Evolutionary conservation across 1,139 yeast genomes (phyloP).

Genomic region (Yamadazyma atmosphaerica): DNA sequence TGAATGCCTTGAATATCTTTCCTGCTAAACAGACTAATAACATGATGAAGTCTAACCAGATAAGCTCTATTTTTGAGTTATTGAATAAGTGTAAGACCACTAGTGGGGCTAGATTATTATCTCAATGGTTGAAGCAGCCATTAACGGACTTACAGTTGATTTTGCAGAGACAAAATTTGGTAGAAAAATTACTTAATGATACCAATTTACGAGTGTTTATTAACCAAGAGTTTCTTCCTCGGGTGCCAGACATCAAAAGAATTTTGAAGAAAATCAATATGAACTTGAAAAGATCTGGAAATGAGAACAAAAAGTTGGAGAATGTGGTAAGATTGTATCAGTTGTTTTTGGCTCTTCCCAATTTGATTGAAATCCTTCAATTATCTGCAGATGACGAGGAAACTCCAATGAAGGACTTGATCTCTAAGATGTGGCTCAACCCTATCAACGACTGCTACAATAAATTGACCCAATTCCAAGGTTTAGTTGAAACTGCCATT

Average conservation of each 20-base stretch:
- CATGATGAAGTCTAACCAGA: constrained; percentile 37
- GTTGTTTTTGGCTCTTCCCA: constrained; percentile 70
- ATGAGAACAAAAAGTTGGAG: constrained; percentile 59
- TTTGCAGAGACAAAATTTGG: constrained; percentile 67
- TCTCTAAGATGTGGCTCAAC: constrained; percentile 54
- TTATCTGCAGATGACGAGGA: constrained; percentile 36
- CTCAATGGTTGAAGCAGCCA: constrained; percentile 97
- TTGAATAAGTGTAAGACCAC: constrained; percentile 84
- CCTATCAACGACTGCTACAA: constrained; percentile 52
- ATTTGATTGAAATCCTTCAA: constrained; percentile 52
- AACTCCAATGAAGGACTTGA: constrained; percentile 29
- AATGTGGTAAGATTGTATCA: constrained; percentile 92
- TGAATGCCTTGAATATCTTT: constrained; percentile 82
- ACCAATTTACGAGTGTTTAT: constrained; percentile 63
- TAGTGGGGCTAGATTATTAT: constrained; percentile 80
- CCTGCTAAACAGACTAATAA: constrained; percentile 40
- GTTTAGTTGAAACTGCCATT: constrained; percentile 87
- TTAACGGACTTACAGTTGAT: constrained; percentile 64
- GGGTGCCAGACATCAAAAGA: constrained; percentile 82
- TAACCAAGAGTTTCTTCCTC: constrained; percentile 65
- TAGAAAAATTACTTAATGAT: constrained; percentile 70
- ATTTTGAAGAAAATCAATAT: constrained; percentile 61
- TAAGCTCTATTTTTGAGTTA: constrained; percentile 72
- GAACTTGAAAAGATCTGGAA: constrained; percentile 39
- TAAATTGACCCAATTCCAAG: constrained; percentile 69